Base-by-base conservation (phyloP, 1,284 basidiomycete genomes). In the Melampsora abietis-canadensis region DNA sequence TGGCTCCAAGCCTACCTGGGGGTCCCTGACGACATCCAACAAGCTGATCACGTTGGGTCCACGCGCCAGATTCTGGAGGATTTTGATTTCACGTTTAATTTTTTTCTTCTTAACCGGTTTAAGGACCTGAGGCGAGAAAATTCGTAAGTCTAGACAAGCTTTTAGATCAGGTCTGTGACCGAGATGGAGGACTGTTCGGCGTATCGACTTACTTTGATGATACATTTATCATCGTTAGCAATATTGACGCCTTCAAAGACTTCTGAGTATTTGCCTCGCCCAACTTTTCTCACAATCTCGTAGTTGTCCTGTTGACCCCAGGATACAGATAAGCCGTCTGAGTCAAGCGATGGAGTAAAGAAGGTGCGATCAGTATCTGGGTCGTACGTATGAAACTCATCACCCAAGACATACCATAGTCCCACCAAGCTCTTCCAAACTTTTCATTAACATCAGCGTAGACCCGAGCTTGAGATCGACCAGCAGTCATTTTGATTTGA, bases 81-180 rank as follows among this genome's bases (percentile, higher is more conserved):
- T 97, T 86, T 98, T 98, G 84, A 98, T 97, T 85, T 98, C 95
- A 77, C 95, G 88, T 86, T 98, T 98, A 84, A 98, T 98, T 86
- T 98, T 98, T 88, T 98, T 98, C 88, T 98, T 98, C 87, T 98
- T 98, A 66, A 98, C 95, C 0, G 96, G 96, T 84, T 98, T 98
- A 78, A 98, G 86, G 66, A 98, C 94, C 67, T 68, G 27, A 64
- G n/a, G n/a, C n/a, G 21, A 54, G 51, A 54, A n/a, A 19, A 54
- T 4, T 1, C 12, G 19, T 30, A 17, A 30, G 19, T n/a, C 17
- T 8, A 3, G 34, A 64, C 2, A 64, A n/a, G 17, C n/a, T 14
- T 30, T 27, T 47, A 27, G 40, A 66, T 40, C n/a, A 59, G 19
- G 37, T 19, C 24, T 30, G 24, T 40, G 4, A 48, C 15, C 8